Evolutionary conservation across 2,329 filamentous ascomycete species (phyloP).

Genomic region (Thermochaetoides dissita): DNA sequence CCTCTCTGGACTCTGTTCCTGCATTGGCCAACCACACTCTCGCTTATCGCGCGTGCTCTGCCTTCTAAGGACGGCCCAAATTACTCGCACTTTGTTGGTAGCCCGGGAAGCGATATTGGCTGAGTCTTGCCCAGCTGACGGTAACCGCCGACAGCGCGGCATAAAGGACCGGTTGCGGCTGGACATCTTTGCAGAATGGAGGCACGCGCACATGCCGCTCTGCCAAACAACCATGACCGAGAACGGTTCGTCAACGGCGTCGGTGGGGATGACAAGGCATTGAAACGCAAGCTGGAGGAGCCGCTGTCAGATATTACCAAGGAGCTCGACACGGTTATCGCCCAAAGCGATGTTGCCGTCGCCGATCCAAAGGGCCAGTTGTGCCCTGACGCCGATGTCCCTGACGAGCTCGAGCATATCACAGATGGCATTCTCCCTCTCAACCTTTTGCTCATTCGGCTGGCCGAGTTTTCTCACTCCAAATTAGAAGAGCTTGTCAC

Average conservation of each 20-base stretch:
- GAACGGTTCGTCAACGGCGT: constrained; percentile 29
- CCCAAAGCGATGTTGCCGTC: no score
- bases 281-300: constrained; percentile 13
- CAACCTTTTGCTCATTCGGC: constrained; percentile 57
- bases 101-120: constrained; percentile 1
- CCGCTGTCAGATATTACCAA: constrained; percentile 21
- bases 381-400: constrained; percentile 33
- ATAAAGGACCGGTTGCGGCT: constrained; percentile 4
- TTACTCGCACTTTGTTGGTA: no score
- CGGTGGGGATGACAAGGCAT: constrained; percentile 22
- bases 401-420: constrained; percentile 55
- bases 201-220: constrained; percentile 35
- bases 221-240: constrained; percentile 43
- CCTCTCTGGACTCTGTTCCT: no score
- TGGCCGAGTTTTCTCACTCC: constrained; percentile 73
- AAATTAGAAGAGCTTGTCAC: constrained; percentile 57
- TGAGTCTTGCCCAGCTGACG: constrained; percentile 1
- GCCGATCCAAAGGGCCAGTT: no score
- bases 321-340: constrained; percentile 8
- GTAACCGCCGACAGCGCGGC: constrained; percentile 5
- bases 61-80: no score
- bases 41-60: no score
- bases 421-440: constrained; percentile 65
- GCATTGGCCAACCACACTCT: no score
- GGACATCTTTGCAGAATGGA: constrained; percentile 18